Conservation (phyloP, 306 rosid species). For the Malus asiatica region DNA sequence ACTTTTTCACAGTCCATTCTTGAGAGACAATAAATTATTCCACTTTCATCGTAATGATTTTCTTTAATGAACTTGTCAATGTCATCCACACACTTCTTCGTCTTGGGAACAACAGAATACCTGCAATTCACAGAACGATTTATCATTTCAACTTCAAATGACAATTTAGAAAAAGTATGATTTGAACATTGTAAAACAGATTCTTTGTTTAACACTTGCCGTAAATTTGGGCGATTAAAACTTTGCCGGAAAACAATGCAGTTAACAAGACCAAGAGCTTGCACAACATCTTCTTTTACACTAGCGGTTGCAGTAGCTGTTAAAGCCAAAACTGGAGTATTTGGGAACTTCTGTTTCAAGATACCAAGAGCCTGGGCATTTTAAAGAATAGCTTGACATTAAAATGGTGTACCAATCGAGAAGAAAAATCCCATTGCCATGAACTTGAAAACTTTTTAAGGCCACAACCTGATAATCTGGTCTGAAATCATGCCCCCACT, state of each 20-base stretch:
- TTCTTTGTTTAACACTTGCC: slow-evolving; percentile 37
- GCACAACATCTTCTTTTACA: slow-evolving; percentile 98
- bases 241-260: slow-evolving; percentile 94
- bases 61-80: slow-evolving; percentile 82
- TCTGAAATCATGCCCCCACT: slow-evolving; percentile 99
- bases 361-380: slow-evolving; percentile 85
- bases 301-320: slow-evolving; percentile 99
- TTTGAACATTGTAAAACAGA: slow-evolving; percentile 9
- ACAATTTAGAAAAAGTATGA: not conserved
- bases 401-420: not conserved
- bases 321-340: slow-evolving; percentile 89
- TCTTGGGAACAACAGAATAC: slow-evolving; percentile 85
- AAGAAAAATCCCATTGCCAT: not conserved
- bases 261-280: slow-evolving; percentile 91
- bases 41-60: slow-evolving; percentile 88
- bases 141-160: not conserved
- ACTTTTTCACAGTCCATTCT: slow-evolving; percentile 98
- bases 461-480: slow-evolving; percentile 92
- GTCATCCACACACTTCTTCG: slow-evolving; percentile 85
- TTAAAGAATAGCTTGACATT: slow-evolving; percentile 13
- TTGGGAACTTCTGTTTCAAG: slow-evolving; percentile 89
- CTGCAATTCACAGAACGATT: slow-evolving; percentile 34
- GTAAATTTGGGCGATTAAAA: slow-evolving; percentile 92
- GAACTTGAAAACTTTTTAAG: slow-evolving; percentile 11
- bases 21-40: slow-evolving; percentile 93